phyloP scores from a whole-genome alignment of 768 basidiomycete genomes.

The Zangia roseola region DNA sequence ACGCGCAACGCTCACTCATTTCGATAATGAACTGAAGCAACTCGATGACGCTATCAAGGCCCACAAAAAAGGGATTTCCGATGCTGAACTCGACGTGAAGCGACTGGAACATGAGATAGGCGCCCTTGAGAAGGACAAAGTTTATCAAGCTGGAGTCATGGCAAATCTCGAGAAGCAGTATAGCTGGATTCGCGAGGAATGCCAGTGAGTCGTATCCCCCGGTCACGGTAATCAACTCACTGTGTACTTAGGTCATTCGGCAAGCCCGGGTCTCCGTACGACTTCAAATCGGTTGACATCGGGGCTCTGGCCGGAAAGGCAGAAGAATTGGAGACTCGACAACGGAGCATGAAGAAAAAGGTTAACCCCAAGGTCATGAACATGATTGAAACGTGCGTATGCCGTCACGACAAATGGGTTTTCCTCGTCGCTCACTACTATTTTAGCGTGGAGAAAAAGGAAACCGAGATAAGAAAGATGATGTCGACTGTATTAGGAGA shows the following conservation, averaged over 20 bases:
- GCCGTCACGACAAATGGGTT: not conserved
- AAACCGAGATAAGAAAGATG: constrained; percentile 84
- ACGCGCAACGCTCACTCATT: constrained; percentile 81
- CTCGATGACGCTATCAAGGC: constrained; percentile 80
- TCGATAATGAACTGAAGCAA: constrained; percentile 83
- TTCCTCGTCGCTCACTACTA: not conserved
- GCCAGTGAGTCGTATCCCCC: constrained; percentile 56
- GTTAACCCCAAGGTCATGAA: constrained; percentile 94
- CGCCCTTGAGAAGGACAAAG: constrained; percentile 62
- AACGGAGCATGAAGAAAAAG: constrained; percentile 91
- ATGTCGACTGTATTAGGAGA: constrained; percentile 85
- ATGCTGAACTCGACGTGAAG: constrained; percentile 64
- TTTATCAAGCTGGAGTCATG: constrained; percentile 48
- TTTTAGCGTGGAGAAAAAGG: constrained; percentile 88
- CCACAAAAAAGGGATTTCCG: constrained; percentile 68
- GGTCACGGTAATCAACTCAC: not conserved
- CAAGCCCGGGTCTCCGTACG: constrained; percentile 74
- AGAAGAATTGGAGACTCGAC: constrained; percentile 70
- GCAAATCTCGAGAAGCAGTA: constrained; percentile 75
- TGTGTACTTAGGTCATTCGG: constrained; percentile 69
- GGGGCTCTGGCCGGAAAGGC: constrained; percentile 58
- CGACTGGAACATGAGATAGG: constrained; percentile 71
- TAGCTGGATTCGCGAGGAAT: constrained; percentile 88
- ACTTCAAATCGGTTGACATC: constrained; percentile 71
- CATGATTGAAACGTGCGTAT: constrained; percentile 86